Evolutionary conservation across 257 asterid genomes (phyloP).

Genomic region (Petunia secreta): DNA sequence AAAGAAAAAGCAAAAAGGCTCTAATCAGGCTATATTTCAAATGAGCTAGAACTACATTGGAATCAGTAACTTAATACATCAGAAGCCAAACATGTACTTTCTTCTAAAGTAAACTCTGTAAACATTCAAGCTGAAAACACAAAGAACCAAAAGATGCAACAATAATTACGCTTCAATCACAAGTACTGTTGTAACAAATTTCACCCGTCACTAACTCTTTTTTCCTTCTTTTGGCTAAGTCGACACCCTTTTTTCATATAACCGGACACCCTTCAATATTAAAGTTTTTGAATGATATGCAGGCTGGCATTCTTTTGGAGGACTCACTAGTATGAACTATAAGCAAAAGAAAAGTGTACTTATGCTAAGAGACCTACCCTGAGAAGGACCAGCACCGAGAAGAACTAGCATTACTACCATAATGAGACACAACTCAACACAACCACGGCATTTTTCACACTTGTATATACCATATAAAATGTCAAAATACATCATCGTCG

Average conservation of each 20-base stretch:
- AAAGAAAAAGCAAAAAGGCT: no score
- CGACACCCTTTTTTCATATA: no score
- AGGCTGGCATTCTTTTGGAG: background rate
- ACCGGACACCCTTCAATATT: background rate
- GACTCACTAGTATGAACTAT: background rate
- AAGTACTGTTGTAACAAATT: background rate
- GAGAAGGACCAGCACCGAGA: background rate
- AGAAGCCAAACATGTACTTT: no score
- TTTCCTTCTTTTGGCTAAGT: no score
- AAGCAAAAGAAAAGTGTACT: background rate
- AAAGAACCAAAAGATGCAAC: background rate
- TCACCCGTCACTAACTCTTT: no score
- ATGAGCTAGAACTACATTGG: no score
- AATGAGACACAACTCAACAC: background rate
- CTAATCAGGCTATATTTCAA: no score
- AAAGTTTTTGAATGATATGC: background rate
- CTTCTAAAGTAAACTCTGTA: no score
- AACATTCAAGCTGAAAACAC: no score
- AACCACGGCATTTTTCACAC: slow-evolving; percentile 12
- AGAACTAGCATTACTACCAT: background rate
- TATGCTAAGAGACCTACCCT: background rate
- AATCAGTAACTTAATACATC: no score
- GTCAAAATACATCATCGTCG: background rate
- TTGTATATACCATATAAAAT: no score
- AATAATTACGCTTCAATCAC: background rate